Base-by-base conservation (phyloP, 805 yeast genomes). In the Grigorovia humatica region DNA sequence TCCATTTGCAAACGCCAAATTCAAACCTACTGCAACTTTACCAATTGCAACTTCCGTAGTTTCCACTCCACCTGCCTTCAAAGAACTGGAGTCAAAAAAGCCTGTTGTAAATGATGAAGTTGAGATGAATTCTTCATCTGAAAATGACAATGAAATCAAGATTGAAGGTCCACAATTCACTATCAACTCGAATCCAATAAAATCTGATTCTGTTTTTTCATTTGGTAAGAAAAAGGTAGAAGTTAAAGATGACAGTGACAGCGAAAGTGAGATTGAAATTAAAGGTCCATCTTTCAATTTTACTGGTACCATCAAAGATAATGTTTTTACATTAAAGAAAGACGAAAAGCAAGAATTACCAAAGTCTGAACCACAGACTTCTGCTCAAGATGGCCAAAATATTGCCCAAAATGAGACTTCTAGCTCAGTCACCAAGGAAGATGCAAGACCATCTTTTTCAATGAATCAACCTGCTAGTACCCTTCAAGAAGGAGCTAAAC, bases 151-250 rank as follows among this genome's bases (percentile, higher is more conserved):
- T 19, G 85, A 81, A 41, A 67, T 82, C 27, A 83, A 81, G 62
- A 76, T 84, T 30, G 79, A 85, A 65, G 95, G 95, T 1, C 95
- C 95, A 19, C 67, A 73, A 13, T 87, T 87, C 63, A 75, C 74
- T 9, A 55, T 78, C 32, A 64, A 62, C 15, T 60, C 70, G 30
- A 72, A 75, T 30, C 82, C 82, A 50, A 74, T 74, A 4, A 72
- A 78, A 2, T 70, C 71, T 2, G 71, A 74, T 51, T 72, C 80
- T n/a, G 78, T 76, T 6, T 80, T 80, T 63, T 70, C 73, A 30
- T 74, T 80, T 52, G 65, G 69, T 32, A 54, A 61, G 18, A 62
- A 61, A 43, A 57, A 57, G 42, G 56, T 57, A 2, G 48, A 56
- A 12, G 56, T 59, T 17, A 59, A 60, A 13, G 59, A 66, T 19